Base-by-base conservation (phyloP, 495 filamentous ascomycete genomes). In the Podospora bellae-mahoneyi region DNA sequence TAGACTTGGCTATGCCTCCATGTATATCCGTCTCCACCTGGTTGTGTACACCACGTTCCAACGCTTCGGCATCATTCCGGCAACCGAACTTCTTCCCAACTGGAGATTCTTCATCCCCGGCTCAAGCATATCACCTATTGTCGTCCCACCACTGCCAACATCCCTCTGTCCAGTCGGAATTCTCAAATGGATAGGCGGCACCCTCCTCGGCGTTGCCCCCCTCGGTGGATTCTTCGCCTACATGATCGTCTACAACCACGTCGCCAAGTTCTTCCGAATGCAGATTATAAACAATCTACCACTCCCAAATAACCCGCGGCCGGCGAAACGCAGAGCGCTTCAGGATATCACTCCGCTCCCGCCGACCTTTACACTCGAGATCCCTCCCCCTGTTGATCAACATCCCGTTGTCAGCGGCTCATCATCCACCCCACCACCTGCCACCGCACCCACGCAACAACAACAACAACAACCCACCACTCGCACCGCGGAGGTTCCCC, bases 91-190 rank as follows among this genome's bases (percentile, higher is more conserved):
- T 59, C 66, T 87, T 18, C 85, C 85, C 0, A 75, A 72, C 57
- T 73, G 74, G 34, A 71, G 67, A 18, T 86, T 82, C 39, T 84
- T 86, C 64, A 73, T 86, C 48, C 84, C 83, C 0, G 86, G 85
- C 28, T 78, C 80, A 27, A 72, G 71, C 59, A 56, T 73, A 3
- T 86, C 84, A 2, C 84, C 82, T 2, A 78, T 87, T 53, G 64
- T 68, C 2, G 63, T 82, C 3, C 81, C 81, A 5, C 75, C 75
- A 0, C 66, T 77, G 4, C 75, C 75, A 1, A 68, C 70, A 32
- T 71, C 75, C 0, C 66, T 78, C 13, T 63, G 68, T 26, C 60
- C 68, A 5, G 27, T 62, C 13, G 71, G 67, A 60, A 23, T 80
- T 15, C 18, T 69, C 26, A 60, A 64, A 28, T 83, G 80, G 80